Base-by-base conservation (phyloP, 2,329 filamentous ascomycete genomes). In the Tolypocladium pustulatum region DNA sequence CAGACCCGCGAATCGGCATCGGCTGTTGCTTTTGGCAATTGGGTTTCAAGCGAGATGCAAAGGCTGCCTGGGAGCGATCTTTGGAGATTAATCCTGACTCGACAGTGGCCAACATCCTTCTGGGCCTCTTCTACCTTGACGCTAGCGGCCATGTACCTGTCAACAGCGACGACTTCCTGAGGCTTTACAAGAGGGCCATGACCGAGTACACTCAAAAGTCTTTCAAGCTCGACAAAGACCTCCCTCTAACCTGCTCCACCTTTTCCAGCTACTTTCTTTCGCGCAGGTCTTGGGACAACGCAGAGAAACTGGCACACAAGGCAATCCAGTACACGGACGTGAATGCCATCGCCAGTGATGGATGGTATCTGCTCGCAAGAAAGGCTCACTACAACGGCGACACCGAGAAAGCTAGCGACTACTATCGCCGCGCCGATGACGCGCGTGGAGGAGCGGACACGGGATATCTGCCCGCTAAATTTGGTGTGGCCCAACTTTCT, bases 1-100 rank as follows among this genome's bases (percentile, higher is more conserved):
- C 94, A 0, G 94, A 99, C 72, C 95, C 94, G 65, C 85, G 95
- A 65, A 93, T 99, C 65, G 94, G 94, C 58, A 93, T 99, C 68
- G 94, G 94, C 53, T 94, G 91, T 73, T 99, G 94, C 77, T 88
- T 97, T 72, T 99, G 95, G 94, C 90, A 96, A 72, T 80, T 99
- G 34, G 92, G 92, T 13, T 91, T 90, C 78, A 97, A 95, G 72
- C 90, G 96, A 38, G 91, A 96, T 67, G 94, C 95, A 9, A 93
- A 90, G 69, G 78, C 80, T 54, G 93, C 94, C 15, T 99, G 94
- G 94, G 89, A 96, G 69, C 82, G 94, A 62, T 86, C 88, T 15
- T 75, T 97, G 34, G 90, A 95, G 69, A 81, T 97, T 68, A 85
- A 81, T 67, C 86, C 90, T 0, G 83, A 91, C 30, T 96, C 91